Conservation (phyloP, 805 yeast species). For the Ogataea corticis region DNA sequence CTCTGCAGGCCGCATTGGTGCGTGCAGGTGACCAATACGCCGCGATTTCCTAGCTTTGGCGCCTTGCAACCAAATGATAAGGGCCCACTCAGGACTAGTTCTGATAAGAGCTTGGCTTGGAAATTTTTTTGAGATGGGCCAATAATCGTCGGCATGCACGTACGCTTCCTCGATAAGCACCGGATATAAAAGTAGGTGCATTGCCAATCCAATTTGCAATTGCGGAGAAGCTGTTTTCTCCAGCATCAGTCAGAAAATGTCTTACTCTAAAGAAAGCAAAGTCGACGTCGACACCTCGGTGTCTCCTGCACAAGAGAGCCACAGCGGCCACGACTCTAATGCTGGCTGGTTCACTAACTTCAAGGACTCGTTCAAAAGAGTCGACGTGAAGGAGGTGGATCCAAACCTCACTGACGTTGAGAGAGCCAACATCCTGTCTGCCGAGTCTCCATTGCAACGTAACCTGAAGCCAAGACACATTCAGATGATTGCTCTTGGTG, state of each 20-base stretch:
- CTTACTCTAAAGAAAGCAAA: conserved; percentile 22
- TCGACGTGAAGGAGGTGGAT: conserved; percentile 40
- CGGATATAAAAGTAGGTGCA: conserved; percentile 2
- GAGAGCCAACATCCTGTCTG: conserved; percentile 47
- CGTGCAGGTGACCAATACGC: not conserved
- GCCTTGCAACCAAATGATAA: not conserved
- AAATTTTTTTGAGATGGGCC: not conserved
- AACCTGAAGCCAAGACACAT: conserved; percentile 64
- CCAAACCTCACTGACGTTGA: conserved; percentile 45
- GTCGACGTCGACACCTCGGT: conserved; percentile 26
- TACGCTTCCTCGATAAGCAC: not conserved
- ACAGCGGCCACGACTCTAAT: not conserved
- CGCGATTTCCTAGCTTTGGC: not conserved
- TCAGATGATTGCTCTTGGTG: conserved; percentile 82
- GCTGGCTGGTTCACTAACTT: conserved; percentile 24
- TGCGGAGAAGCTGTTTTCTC: too few relatives aligned
- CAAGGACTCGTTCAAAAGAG: conserved; percentile 34
- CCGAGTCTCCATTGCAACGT: conserved; percentile 51
- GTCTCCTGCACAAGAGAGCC: conserved; percentile 23
- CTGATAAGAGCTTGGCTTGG: not conserved
- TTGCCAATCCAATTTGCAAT: too few relatives aligned
- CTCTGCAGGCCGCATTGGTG: not conserved
- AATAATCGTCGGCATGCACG: conserved; percentile 1
- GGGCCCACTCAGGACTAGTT: not conserved
- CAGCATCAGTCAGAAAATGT: conserved; percentile 9